Base-by-base conservation (phyloP, 306 rosid species). In the Mucuna pruriens region DNA sequence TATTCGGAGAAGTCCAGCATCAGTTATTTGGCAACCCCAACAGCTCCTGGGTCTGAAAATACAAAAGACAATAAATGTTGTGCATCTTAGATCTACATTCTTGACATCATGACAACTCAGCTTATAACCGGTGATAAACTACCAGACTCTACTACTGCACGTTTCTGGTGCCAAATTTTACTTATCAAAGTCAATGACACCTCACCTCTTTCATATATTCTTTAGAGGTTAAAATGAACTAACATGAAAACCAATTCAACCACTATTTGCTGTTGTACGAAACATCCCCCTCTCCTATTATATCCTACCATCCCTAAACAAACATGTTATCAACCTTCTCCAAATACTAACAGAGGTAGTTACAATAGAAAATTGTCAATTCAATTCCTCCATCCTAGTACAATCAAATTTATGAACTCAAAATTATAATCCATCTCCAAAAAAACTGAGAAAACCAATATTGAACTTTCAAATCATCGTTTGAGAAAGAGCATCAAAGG, bases 1-100 rank as follows among this genome's bases (percentile, higher is more conserved):
- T 75, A 93, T 87, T 78, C 90, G 72, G 58, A 75, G 20, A 13
- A 95, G 90, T 80, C 98, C 98, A 33, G 57, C 67, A 63, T 95
- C 98, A 13, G 94, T 88, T 77, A 93, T 89, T 77, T 95, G 97
- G 78, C 97, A 91, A 62, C 94, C 89, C 97, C 98, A 95, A 0
- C 98, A 84, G 85, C 97, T 92, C 69, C 96, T 90, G 9, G 98
- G 94, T 80, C 99, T 95, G 90, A 69, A 85, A 78, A 65, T 17
- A 57, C 33, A 80, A 2, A 38, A 77, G 4, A 80, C 19, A 58
- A 19, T 52, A 66, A 75, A 80, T 16, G 34, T 25, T 19, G 0
- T 20, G 11, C 40, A 20, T 36, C 39, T 15, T 51, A 25, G 51
- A 55, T 15, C 42, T 51, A 6, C 31, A 57, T 57, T 51, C 42